These are phyloP conservation scores for Cadophora gregata DNA, from an alignment of 2,329 filamentous ascomycete species.

Conservation along the genomic window DNA sequence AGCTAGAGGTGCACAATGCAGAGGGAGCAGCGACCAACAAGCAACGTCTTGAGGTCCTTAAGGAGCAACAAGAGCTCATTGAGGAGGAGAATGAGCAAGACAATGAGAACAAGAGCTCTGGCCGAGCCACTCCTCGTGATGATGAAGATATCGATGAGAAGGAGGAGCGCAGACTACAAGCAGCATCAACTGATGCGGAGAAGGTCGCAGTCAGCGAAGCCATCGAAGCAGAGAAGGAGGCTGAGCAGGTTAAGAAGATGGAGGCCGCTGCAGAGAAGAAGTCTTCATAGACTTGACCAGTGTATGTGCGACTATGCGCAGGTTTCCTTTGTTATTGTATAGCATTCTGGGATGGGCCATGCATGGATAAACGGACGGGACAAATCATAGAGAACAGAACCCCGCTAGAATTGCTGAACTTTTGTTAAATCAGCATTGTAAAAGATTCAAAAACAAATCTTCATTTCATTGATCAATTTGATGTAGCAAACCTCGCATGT, in stretches of 20 bases:
- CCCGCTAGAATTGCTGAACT: conserved; percentile 34
- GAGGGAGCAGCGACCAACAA: conserved; percentile 98
- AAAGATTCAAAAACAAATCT: conserved; percentile 29
- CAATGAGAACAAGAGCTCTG: conserved; percentile 76
- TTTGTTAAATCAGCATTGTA: conserved; percentile 33
- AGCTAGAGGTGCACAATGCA: conserved; percentile 95
- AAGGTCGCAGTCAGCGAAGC: conserved; percentile 59
- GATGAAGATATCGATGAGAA: conserved; percentile 94
- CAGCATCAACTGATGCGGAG: conserved; percentile 52
- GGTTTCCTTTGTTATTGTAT: conserved; percentile 38
- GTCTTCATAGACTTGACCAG: conserved; percentile 24
- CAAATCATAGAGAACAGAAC: conserved; percentile 35
- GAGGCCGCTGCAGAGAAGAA: conserved; percentile 42
- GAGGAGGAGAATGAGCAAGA: conserved; percentile 96
- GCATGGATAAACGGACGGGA: conserved; percentile 35
- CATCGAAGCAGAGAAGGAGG: conserved; percentile 60
- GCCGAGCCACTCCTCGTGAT: conserved; percentile 79
- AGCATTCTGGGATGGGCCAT: conserved; percentile 36
- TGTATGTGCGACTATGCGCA: conserved; percentile 22
- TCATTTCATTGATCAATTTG: not conserved
- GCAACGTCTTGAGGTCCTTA: conserved; percentile 96
- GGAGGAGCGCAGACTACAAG: conserved; percentile 70
- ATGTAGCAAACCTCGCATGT: not conserved
- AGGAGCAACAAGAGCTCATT: conserved; percentile 98
- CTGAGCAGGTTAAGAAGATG: conserved; percentile 51